Evolutionary conservation across 805 yeast species (phyloP), one percentile per base, ranked within the genome.

Genomic region (Teunomyces aglyptinius): DNA sequence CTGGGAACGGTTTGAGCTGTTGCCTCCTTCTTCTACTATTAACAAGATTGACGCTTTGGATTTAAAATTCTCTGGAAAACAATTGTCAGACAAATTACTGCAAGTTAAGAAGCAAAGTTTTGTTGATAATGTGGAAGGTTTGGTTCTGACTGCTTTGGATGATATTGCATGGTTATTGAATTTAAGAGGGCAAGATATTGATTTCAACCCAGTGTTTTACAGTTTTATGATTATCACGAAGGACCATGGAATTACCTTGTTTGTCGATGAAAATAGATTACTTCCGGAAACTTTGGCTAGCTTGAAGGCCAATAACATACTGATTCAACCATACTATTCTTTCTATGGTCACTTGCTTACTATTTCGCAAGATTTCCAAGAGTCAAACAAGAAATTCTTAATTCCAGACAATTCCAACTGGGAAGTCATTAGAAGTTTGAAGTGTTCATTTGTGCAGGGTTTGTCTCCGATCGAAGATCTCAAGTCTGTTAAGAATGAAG

Each of bases 1-100:
- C 15, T 90, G 96, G 96, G 68, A 70, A 5, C 56, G 70, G 8
- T 82, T 82, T 56, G 92, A 89, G 67, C 74, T 75, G 18, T 56
- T 71, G 6, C 97, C 97, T 19, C 59, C 55, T 4, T 24, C 56
- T 8, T 71, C 88, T 46, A 73, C 81, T 19, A 60, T 71, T 12
- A 76, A 74, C 38, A 71, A 74, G 3, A 71, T 91, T 40, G 63
- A 74, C 28, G 61, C 72, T 20, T 75, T 89, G 45, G 78, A 73
- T 42, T 57, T 65, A 3, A 69, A 80, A 50, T 85, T 63, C 61
- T 70, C 87, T 5, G 99, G 98, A 39, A 85, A 81, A 62, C 60
- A 76, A 1, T 77, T 81, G 32, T 58, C 66, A 34, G 71, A 77
- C 2, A 94, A 94, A 63, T 65, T 88, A 34, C 58, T 57, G 1